Conservation (phyloP, 2,329 filamentous ascomycete genomes). For the Botrytis galanthina region DNA sequence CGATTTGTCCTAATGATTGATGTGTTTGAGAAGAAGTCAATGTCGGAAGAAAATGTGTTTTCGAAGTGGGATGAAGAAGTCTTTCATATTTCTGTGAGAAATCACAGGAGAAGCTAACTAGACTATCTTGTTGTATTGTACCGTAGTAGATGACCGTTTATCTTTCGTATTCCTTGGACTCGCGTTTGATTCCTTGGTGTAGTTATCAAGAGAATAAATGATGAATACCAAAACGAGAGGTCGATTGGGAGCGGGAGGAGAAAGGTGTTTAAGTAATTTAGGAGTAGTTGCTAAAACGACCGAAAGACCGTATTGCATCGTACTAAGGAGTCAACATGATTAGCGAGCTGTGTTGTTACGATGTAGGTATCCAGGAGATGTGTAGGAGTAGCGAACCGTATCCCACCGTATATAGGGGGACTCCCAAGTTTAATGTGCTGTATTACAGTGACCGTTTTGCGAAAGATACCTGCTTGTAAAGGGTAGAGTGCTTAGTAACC, state of each 20-base stretch:
- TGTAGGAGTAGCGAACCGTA: background rate
- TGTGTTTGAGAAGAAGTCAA: accelerated
- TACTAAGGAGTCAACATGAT: background rate
- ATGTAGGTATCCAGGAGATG: background rate
- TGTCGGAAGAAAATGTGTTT: too few relatives aligned
- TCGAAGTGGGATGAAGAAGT: background rate
- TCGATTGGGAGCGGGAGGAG: too few relatives aligned
- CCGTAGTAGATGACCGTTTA: background rate
- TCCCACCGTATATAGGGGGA: too few relatives aligned
- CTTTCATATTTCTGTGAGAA: background rate
- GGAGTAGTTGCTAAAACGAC: too few relatives aligned
- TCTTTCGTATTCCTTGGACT: accelerated
- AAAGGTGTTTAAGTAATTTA: background rate
- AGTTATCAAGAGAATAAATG: background rate
- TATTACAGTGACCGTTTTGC: background rate
- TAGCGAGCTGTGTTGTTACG: background rate
- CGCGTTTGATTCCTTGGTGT: too few relatives aligned
- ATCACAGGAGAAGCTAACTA: accelerated
- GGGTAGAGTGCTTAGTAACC: background rate
- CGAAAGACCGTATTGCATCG: background rate
- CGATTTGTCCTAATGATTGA: background rate
- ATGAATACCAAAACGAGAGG: background rate
- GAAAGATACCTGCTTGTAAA: background rate
- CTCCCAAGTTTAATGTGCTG: background rate
- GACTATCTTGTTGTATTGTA: background rate